Evolutionary conservation across 768 basidiomycete species (phyloP).

Genomic region (Ramaria rubella): DNA sequence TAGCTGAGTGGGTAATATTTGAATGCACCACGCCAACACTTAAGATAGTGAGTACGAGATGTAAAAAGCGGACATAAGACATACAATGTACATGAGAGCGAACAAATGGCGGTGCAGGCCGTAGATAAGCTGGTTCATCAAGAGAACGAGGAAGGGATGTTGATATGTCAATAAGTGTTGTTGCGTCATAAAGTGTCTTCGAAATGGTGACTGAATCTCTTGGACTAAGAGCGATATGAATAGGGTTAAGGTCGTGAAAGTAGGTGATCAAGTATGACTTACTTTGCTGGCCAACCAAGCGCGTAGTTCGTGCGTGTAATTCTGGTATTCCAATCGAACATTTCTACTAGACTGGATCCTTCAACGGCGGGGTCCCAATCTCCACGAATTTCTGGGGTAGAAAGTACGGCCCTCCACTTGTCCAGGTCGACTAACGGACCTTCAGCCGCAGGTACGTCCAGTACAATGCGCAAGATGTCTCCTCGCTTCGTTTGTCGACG

Average conservation of each 20-base stretch:
- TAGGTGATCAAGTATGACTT: constrained; percentile 26
- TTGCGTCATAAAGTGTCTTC: constrained; percentile 70
- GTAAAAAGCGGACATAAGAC: constrained; percentile 20
- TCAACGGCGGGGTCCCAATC: constrained; percentile 96
- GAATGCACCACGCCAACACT: constrained; percentile 96
- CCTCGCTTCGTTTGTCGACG: constrained; percentile 62
- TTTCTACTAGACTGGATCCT: constrained; percentile 71
- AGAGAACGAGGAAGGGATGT: constrained; percentile 89
- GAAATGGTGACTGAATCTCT: constrained; percentile 93
- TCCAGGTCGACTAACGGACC: constrained; percentile 57
- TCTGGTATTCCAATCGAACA: constrained; percentile 79
- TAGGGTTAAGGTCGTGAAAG: not conserved
- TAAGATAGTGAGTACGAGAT: constrained; percentile 10
- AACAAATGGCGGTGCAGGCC: constrained; percentile 89
- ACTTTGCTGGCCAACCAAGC: constrained; percentile 97
- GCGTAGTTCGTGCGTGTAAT: constrained; percentile 88
- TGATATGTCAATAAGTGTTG: constrained; percentile 83
- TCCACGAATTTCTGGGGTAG: constrained; percentile 80
- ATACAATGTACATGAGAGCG: constrained; percentile 75
- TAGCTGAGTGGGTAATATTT: constrained; percentile 41
- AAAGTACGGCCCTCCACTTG: constrained; percentile 73
- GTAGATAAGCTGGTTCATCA: constrained; percentile 86
- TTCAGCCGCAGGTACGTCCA: constrained; percentile 70
- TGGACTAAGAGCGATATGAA: constrained; percentile 61
- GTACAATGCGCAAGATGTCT: constrained; percentile 74